Evolutionary conservation across 2,329 filamentous ascomycete species (phyloP).

Genomic region (Penicillium sp.): DNA sequence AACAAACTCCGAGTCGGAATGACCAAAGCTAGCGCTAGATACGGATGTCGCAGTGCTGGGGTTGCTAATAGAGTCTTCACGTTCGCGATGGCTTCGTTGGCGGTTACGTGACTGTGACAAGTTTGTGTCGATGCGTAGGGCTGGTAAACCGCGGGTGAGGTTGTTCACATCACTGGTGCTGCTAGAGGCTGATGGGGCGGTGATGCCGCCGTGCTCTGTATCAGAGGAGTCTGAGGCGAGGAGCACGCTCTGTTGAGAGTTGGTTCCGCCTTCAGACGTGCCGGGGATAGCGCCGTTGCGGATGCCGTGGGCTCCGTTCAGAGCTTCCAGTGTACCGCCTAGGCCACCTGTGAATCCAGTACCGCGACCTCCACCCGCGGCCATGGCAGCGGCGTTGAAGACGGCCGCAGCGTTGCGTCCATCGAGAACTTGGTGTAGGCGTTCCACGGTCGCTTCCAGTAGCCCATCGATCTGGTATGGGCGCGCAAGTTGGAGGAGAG

Average conservation of each 20-base stretch:
- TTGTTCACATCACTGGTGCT: constrained; percentile 31
- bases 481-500: constrained; percentile 86
- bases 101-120: constrained; percentile 29
- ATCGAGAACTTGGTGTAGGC: constrained; percentile 85
- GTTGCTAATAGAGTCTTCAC: constrained; percentile 47
- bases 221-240: constrained; percentile 45
- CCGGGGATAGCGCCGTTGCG: constrained; percentile 28
- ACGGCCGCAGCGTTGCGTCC: constrained; percentile 93
- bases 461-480: constrained; percentile 93
- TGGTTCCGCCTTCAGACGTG: constrained; percentile 25
- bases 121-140: constrained; percentile 48
- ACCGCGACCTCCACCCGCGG: constrained; percentile 85
- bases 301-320: constrained; percentile 41
- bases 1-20: constrained; percentile 41
- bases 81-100: constrained; percentile 32
- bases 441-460: constrained; percentile 87
- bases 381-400: constrained; percentile 98
- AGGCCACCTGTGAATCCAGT: constrained; percentile 69
- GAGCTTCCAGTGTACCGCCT: constrained; percentile 48
- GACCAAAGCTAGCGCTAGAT: constrained; percentile 44
- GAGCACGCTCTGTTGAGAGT: constrained; percentile 36
- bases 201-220: constrained; percentile 39
- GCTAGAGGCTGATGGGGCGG: constrained; percentile 34
- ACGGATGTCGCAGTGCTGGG: constrained; percentile 44
- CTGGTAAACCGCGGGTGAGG: constrained; percentile 36